These are phyloP conservation scores for Aspergillus texensis DNA, from an alignment of 2,329 filamentous ascomycete genomes.

Conservation along the genomic window DNA sequence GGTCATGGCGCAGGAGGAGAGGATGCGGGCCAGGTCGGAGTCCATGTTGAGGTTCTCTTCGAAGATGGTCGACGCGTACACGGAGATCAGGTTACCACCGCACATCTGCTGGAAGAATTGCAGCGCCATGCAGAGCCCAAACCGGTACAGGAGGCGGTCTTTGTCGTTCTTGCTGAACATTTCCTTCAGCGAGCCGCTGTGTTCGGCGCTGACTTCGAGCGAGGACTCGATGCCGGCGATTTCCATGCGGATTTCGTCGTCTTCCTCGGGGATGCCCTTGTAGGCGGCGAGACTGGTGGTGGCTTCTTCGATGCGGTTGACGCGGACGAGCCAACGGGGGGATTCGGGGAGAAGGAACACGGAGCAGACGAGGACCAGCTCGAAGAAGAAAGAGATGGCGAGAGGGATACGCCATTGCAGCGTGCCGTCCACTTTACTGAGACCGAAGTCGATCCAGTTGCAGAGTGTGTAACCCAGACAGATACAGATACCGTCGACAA, in stretches of 20 bases:
- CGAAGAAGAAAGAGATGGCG: slow-evolving; percentile 57
- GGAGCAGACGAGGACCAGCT: slow-evolving; percentile 50
- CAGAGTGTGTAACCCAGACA: slow-evolving; percentile 31
- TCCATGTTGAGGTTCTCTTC: slow-evolving; percentile 18
- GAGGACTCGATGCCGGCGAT: slow-evolving; percentile 23
- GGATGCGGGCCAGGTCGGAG: slow-evolving; percentile 30
- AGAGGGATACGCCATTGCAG: slow-evolving; percentile 58
- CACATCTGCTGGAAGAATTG: slow-evolving; percentile 26
- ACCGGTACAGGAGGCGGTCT: slow-evolving; percentile 25
- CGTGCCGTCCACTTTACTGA: slow-evolving; percentile 47
- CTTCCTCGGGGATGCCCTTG: slow-evolving; percentile 14
- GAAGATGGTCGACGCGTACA: slow-evolving; percentile 23
- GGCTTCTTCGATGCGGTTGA: slow-evolving; percentile 22
- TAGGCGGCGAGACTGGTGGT: slow-evolving; percentile 17
- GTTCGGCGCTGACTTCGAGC: slow-evolving; percentile 19
- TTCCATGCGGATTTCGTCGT: slow-evolving; percentile 18
- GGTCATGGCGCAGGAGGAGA: slow-evolving; percentile 55
- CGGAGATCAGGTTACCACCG: slow-evolving; percentile 22
- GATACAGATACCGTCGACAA: slow-evolving; percentile 50
- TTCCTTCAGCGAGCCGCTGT: slow-evolving; percentile 19
- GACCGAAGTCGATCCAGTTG: slow-evolving; percentile 53
- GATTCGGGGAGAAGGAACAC: slow-evolving; percentile 57
- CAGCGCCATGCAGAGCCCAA: slow-evolving; percentile 21
- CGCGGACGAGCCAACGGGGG: slow-evolving; percentile 26
- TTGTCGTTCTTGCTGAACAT: slow-evolving; percentile 21